A percentile compares a stretch with the other conserved stretches of the same genome.
phyloP scores from a whole-genome alignment of 2,329 filamentous ascomycete genomes.

The Mollisiaceae sp. region DNA sequence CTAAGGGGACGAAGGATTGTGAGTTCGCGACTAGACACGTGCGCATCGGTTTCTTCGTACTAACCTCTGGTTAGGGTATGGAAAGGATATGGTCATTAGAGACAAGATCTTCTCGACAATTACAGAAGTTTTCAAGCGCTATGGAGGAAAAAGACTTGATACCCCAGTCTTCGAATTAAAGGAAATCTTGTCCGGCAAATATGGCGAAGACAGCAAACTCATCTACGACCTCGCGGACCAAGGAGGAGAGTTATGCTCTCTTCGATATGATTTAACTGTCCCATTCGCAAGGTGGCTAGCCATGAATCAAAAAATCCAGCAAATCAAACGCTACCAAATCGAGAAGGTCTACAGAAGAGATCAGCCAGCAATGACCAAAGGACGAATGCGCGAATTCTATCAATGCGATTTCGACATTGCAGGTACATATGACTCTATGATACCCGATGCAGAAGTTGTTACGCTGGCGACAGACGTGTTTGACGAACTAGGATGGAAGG shows the following conservation, averaged over 20 bases:
- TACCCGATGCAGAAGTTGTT: conserved; percentile 89
- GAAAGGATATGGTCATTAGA: conserved; percentile 78
- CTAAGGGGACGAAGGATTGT: conserved; percentile 91
- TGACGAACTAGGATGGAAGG: conserved; percentile 75
- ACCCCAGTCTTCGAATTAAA: conserved; percentile 85
- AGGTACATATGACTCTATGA: conserved; percentile 85
- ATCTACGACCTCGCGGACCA: conserved; percentile 91
- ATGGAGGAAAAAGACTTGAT: conserved; percentile 80
- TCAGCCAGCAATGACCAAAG: conserved; percentile 86
- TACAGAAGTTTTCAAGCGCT: conserved; percentile 79
- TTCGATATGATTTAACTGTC: conserved; percentile 87
- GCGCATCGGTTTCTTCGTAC: conserved; percentile 19
- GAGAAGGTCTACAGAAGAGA: conserved; percentile 88
- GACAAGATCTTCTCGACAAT: conserved; percentile 81
- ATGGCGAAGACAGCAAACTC: conserved; percentile 90
- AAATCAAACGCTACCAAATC: conserved; percentile 93
- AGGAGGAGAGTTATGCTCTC: conserved; percentile 82
- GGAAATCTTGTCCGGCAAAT: conserved; percentile 87
- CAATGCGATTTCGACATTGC: conserved; percentile 98
- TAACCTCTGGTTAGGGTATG: conserved; percentile 58
- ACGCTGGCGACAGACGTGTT: conserved; percentile 87
- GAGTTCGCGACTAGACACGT: conserved; percentile 30
- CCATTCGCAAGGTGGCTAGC: conserved; percentile 92
- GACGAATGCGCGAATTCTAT: conserved; percentile 94
- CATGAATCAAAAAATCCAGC: conserved; percentile 79